These are phyloP conservation scores for Rhynchospora breviuscula DNA, from an alignment of 176 grass and related monocot genomes.

Conservation along the genomic window DNA sequence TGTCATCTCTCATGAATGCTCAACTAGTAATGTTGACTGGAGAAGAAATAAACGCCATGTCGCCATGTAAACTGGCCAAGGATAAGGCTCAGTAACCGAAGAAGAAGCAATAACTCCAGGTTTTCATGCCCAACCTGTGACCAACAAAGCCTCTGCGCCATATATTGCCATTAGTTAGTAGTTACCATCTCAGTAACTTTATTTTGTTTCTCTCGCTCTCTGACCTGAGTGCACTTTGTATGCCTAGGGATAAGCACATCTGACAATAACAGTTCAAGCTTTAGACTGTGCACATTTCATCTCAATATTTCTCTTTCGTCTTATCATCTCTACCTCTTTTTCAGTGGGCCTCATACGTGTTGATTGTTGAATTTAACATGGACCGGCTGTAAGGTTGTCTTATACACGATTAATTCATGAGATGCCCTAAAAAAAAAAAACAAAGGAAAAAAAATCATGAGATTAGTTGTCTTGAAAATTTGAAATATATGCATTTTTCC, in stretches of 20 bases:
- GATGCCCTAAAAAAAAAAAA: no score
- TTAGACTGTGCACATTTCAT: conserved; percentile 9
- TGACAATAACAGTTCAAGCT: not conserved
- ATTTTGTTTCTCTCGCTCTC: not conserved
- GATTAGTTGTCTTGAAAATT: not conserved
- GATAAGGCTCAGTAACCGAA: not conserved
- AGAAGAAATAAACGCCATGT: not conserved
- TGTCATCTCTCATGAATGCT: not conserved
- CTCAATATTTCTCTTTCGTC: conserved; percentile 1
- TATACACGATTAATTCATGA: not conserved
- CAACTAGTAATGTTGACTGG: not conserved
- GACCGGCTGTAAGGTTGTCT: not conserved
- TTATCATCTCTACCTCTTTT: not conserved
- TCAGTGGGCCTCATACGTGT: not conserved
- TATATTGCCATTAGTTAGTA: conserved; percentile 4
- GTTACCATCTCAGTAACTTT: not conserved
- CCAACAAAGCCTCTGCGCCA: conserved; percentile 10
- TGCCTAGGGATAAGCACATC: conserved; percentile 7
- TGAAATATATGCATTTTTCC: no score
- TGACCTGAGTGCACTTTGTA: conserved; percentile 4
- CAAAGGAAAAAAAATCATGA: not conserved
- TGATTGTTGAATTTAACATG: conserved; percentile 13
- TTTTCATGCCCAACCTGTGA: conserved; percentile 2
- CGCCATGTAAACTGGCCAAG: not conserved
- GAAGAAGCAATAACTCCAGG: conserved; percentile 8